These are phyloP conservation scores for Pecoramyces ruminantium DNA, from an alignment of 192 early-diverging fungal species.

Conservation along the genomic window DNA sequence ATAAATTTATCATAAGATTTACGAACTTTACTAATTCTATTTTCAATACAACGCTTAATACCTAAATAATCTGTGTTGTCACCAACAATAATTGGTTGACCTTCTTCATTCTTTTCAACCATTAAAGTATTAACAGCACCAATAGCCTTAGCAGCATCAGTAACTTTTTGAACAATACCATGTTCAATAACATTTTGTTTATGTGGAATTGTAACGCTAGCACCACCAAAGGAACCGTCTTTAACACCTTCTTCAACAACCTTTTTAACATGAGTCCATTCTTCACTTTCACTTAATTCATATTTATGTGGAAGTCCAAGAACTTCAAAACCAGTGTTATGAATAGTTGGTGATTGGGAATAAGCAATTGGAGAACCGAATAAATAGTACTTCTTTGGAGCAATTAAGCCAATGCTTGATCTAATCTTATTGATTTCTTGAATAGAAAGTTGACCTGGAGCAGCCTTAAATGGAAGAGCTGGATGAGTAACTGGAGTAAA, in stretches of 20 bases:
- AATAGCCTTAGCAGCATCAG: slow-evolving; percentile 61
- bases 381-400: slow-evolving; percentile 54
- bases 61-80: slow-evolving; percentile 97
- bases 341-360: slow-evolving; percentile 77
- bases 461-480: slow-evolving; percentile 56
- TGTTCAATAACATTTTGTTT: slow-evolving; percentile 66
- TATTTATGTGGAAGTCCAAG: slow-evolving; percentile 77
- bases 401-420: slow-evolving; percentile 44
- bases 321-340: slow-evolving; percentile 76
- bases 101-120: slow-evolving; percentile 7
- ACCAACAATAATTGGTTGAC: slow-evolving; percentile 35
- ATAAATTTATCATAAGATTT: slow-evolving; percentile 1
- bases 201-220: slow-evolving; percentile 87
- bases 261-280: slow-evolving; percentile 14
- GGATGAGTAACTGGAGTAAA: slow-evolving; percentile 90
- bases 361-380: slow-evolving; percentile 82
- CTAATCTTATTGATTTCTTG: slow-evolving; percentile 60
- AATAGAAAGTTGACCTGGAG: slow-evolving; percentile 83
- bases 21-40: not conserved
- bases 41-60: slow-evolving; percentile 43
- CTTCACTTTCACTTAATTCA: slow-evolving; percentile 43
- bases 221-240: slow-evolving; percentile 66
- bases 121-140: slow-evolving; percentile 91
- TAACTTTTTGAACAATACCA: slow-evolving; percentile 44
- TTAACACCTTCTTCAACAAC: slow-evolving; percentile 7